phyloP scores from a whole-genome alignment of 1,284 basidiomycete species.

The Trametes hirsuta region DNA sequence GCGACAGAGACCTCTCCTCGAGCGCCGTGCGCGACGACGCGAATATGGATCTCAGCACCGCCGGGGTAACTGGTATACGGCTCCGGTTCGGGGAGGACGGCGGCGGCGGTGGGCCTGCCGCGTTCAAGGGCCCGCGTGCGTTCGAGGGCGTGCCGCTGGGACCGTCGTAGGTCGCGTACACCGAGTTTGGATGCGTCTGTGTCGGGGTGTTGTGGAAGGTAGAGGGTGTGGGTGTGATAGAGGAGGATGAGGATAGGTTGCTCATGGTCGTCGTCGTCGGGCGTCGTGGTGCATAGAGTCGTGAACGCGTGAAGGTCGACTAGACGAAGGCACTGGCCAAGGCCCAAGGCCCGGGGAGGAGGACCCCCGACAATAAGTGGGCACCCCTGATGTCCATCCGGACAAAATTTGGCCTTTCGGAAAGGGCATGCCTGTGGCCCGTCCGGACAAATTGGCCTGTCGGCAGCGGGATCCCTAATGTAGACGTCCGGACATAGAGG shows the following conservation, averaged over 20 bases:
- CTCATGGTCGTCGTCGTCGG: slow-evolving; percentile 22
- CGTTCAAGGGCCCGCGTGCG: neutral
- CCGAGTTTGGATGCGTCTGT: slow-evolving; percentile 22
- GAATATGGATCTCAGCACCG: slow-evolving; percentile 78
- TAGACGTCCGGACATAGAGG: too few species aligned
- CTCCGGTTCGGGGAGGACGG: slow-evolving; percentile 40
- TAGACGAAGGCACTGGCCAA: neutral
- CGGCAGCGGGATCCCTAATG: too few species aligned
- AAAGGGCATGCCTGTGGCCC: too few species aligned
- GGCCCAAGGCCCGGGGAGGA: neutral
- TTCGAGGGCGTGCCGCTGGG: neutral
- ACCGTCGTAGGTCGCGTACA: slow-evolving; percentile 13
- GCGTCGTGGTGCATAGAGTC: neutral
- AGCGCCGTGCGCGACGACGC: slow-evolving; percentile 76
- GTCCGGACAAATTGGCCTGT: too few species aligned
- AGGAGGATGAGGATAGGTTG: slow-evolving; percentile 33
- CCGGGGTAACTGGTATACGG: slow-evolving; percentile 79
- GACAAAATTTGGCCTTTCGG: too few species aligned
- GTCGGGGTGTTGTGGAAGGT: slow-evolving; percentile 29
- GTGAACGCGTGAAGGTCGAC: neutral
- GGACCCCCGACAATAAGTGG: too few species aligned
- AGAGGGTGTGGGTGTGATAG: slow-evolving; percentile 29
- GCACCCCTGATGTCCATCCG: too few species aligned
- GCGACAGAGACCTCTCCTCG: slow-evolving; percentile 80
- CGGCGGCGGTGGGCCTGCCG: slow-evolving; percentile 1